Evolutionary conservation across 225 moss, liverwort and hornwort genomes (phyloP).

Genomic region (Physcomitrellopsis africana): DNA sequence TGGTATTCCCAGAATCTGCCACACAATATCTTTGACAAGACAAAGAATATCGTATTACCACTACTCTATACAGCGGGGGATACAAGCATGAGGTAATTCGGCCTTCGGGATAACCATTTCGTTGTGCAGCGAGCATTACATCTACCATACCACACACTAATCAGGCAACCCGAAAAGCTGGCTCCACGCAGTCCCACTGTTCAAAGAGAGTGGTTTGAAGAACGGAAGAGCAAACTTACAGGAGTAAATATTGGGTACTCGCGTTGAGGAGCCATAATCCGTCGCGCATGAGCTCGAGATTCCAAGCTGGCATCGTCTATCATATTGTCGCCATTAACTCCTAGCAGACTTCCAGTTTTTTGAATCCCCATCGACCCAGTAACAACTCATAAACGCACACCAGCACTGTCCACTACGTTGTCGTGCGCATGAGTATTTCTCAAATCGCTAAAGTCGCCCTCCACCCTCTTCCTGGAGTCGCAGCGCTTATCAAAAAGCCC

Average conservation of each 20-base stretch:
- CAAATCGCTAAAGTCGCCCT: neutral
- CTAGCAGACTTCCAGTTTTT: conserved; percentile 20
- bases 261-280: conserved; percentile 27
- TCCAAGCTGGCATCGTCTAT: conserved; percentile 14
- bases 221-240: conserved; percentile 28
- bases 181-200: too few relatives aligned
- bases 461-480: neutral
- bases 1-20: too few relatives aligned
- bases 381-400: neutral
- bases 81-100: too few relatives aligned
- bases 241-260: conserved; percentile 35
- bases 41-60: too few relatives aligned
- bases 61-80: too few relatives aligned
- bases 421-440: conserved; percentile 2
- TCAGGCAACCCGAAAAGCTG: too few relatives aligned
- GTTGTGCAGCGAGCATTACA: too few relatives aligned
- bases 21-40: too few relatives aligned
- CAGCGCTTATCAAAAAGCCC: too few relatives aligned
- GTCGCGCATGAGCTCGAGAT: conserved; percentile 17
- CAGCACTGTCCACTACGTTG: neutral
- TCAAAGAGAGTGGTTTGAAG: too few relatives aligned
- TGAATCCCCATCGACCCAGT: conserved; percentile 18
- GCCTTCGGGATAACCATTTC: too few relatives aligned
- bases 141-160: too few relatives aligned
- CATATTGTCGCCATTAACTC: conserved; percentile 19